Evolutionary conservation across 192 early-diverging fungal genomes (phyloP).

Genomic region (Coemansia sp.): DNA sequence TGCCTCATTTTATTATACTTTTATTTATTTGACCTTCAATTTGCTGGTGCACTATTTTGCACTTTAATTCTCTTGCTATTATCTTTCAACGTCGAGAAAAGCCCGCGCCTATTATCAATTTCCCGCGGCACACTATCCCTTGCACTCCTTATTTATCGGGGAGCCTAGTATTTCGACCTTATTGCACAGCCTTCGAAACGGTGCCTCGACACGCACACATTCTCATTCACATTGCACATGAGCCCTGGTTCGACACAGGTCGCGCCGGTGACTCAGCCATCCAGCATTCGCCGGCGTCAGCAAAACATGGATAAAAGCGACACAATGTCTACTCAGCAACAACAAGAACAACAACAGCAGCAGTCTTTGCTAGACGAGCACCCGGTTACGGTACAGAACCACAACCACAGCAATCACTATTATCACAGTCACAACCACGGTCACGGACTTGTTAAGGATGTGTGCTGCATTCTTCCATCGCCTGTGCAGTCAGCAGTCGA

Average conservation of each 20-base stretch:
- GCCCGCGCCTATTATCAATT: not conserved
- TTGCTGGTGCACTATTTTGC: not conserved
- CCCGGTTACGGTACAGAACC: not conserved
- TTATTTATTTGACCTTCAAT: not conserved
- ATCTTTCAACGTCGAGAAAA: not conserved
- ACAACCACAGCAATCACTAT: not conserved
- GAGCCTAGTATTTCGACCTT: not conserved
- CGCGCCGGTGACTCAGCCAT: slow-evolving; percentile 11
- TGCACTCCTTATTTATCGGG: not conserved
- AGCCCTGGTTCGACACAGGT: slow-evolving; percentile 14
- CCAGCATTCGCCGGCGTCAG: not conserved
- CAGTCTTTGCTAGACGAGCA: not conserved
- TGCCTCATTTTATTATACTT: not conserved
- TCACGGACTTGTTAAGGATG: not conserved
- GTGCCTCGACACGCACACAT: slow-evolving; percentile 7
- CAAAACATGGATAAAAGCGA: not conserved
- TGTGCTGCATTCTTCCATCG: slow-evolving; percentile 13
- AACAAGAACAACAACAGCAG: not conserved
- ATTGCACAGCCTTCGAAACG: slow-evolving; percentile 10
- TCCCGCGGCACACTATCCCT: not conserved
- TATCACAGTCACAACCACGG: not conserved
- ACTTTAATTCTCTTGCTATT: slow-evolving; percentile 1
- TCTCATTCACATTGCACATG: slow-evolving; percentile 6
- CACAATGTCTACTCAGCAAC: not conserved
- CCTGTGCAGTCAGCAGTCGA: slow-evolving; percentile 32